Evolutionary conservation across 768 basidiomycete genomes (phyloP), one percentile per base, ranked within the genome.

Genomic region (Kwoniella sp.): DNA sequence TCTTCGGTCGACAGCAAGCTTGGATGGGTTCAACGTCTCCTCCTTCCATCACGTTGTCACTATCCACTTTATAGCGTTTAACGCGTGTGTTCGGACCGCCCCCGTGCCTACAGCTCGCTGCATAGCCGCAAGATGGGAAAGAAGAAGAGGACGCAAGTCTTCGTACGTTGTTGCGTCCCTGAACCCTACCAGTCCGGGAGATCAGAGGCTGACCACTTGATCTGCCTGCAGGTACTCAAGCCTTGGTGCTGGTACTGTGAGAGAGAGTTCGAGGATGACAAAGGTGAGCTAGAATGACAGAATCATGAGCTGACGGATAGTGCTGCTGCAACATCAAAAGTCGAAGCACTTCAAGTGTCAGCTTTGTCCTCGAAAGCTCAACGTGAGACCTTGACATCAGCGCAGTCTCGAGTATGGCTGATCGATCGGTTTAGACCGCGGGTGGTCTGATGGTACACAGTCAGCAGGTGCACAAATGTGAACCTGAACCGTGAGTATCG

Each of bases 181-280:
- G 19, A 22, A 14, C 19, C 19, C 19, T 38, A 20, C 37, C n/a
- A n/a, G n/a, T n/a, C n/a, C n/a, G n/a, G 32, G n/a, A 33, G 34
- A 43, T 19, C 19, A 11, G 28, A 34, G 19, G 27, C 26, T 38
- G 19, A 39, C 31, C 40, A 14, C 2, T 19, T 27, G 2, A 22
- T 38, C 17, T 23, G 20, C 1, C 34, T n/a, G 17, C 40, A 69
- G 70, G 69, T 69, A 11, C 55, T 74, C 52, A 74, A 74, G 54
- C 73, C 73, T n/a, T 95, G 92, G 90, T 96, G 92, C 78, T 96
- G 92, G 92, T 98, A 98, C 75, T 98, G 91, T 78, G 92, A 98
- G 76, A 83, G 93, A 71, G 93, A 95, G 76, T 99, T 99, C 66
- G 92, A 98, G 76, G 95, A 99, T 81, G 92, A 96, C 76, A 98